Conservation (phyloP, 208 protist species). For the Acanthamoeba comandoni region DNA sequence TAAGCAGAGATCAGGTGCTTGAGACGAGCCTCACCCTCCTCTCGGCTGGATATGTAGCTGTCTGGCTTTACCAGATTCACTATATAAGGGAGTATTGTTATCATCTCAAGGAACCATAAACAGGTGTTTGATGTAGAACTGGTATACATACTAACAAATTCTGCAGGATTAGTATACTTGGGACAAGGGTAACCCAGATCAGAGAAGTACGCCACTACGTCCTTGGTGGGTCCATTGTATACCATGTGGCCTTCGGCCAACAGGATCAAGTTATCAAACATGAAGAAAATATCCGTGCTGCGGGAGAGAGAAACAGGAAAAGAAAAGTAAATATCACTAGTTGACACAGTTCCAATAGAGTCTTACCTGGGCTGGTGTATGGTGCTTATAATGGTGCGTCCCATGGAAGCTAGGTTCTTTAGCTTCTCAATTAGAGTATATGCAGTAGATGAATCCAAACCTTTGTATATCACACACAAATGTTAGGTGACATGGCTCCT, state of each 20-base stretch:
- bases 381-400: constrained; percentile 76
- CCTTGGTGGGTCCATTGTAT: constrained; percentile 67
- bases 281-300: constrained; percentile 73
- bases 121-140: background rate
- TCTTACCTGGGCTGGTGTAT: constrained; percentile 61
- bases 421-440: constrained; percentile 31
- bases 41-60: constrained; percentile 52
- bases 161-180: constrained; percentile 74
- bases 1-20: constrained; percentile 23
- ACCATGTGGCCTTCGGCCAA: constrained; percentile 56
- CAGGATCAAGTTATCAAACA: constrained; percentile 73
- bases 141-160: constrained; percentile 16
- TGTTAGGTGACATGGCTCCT: too few relatives aligned
- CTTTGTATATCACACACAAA: too few relatives aligned
- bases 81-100: too few relatives aligned
- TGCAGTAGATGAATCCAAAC: constrained; percentile 35
- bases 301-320: background rate
- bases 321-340: constrained; percentile 59
- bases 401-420: background rate
- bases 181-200: constrained; percentile 76
- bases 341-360: constrained; percentile 8
- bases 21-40: constrained; percentile 26
- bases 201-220: constrained; percentile 64
- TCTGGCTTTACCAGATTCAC: constrained; percentile 57
- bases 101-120: too few relatives aligned